Base-by-base conservation (phyloP, 2,329 filamentous ascomycete genomes). In the Fusarium goolgardi region DNA sequence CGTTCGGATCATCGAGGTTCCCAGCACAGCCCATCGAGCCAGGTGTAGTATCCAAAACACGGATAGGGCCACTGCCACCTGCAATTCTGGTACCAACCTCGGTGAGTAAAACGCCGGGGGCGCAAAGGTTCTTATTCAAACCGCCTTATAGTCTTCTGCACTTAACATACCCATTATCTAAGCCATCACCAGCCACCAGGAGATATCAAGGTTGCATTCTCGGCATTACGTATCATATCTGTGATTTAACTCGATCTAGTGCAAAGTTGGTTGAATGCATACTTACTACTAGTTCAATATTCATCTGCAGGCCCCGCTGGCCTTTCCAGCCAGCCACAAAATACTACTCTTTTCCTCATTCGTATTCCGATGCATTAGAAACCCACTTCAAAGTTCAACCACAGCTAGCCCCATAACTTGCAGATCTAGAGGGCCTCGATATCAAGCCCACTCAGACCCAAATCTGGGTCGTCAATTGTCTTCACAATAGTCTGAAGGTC, bases 261-360 rank as follows among this genome's bases (percentile, higher is more conserved):
- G n/a, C 44, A 32, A 18, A 21, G 2, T 12, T 34, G 9, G 9
- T 2, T 34, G 7, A 13, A 34, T n/a, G 12, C 49, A 40, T 12
- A 4, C 1, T 10, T 5, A 37, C 4, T 2, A 1, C 46, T 39
- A 8, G 11, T 21, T n/a, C 0, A 29, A 39, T 10, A 37, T 37
- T 12, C 0, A 6, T 6, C 35, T 25, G 2, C 6, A n/a, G 10
- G 32, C 15, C 20, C 16, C 10, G 3, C 10, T 10, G 9, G 4
- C 15, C 20, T 10, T 1, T 35, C 20, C 5, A 49, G 16, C 34
- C 2, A 50, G 23, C 34, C 23, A 21, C 21, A 21, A 8, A 39
- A 12, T 18, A 29, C 20, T n/a, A n/a, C 20, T 6, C 6, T 32
- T 10, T 32, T 20, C 6, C 27, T 46, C n/a, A 34, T 35, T 15